phyloP scores from a whole-genome alignment of 2,329 filamentous ascomycete genomes.

The Rhinocladiella mackenziei region DNA sequence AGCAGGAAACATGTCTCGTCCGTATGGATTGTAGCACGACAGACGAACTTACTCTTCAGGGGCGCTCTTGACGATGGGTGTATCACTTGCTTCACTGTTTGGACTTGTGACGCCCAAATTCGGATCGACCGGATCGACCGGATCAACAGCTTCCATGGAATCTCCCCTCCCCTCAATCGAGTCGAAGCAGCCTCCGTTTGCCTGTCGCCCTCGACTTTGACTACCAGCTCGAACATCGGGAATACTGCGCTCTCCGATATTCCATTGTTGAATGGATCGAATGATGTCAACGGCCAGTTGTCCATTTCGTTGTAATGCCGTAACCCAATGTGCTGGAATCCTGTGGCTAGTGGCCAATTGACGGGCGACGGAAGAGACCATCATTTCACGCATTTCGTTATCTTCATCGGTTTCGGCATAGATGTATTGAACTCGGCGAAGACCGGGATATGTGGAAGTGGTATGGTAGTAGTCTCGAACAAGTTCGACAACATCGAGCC shows the following conservation, averaged over 20 bases:
- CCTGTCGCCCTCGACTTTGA: conserved; percentile 17
- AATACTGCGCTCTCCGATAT: conserved; percentile 46
- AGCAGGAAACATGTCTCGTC: neutral
- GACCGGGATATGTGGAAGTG: conserved; percentile 50
- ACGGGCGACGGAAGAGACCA: conserved; percentile 48
- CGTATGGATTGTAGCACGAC: neutral
- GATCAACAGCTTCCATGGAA: neutral
- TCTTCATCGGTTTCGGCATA: conserved; percentile 49
- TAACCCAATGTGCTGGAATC: conserved; percentile 53
- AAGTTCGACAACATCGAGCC: conserved; percentile 47
- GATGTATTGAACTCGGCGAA: conserved; percentile 52
- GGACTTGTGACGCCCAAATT: conserved; percentile 22
- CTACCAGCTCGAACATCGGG: conserved; percentile 45
- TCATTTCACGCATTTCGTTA: conserved; percentile 48
- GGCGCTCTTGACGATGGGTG: conserved; percentile 22
- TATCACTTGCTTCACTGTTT: conserved; percentile 19
- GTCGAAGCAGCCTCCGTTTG: conserved; percentile 4
- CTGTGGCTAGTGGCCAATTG: conserved; percentile 48
- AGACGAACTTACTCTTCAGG: conserved; percentile 23
- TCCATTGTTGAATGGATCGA: conserved; percentile 52
- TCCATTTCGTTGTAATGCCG: conserved; percentile 52
- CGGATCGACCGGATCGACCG: conserved; percentile 13
- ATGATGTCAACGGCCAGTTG: conserved; percentile 55
- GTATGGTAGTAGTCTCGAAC: conserved; percentile 52
- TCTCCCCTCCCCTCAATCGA: too few species aligned